phyloP scores from a whole-genome alignment of 2,329 filamentous ascomycete genomes.

The Sporothrix brasiliensis region DNA sequence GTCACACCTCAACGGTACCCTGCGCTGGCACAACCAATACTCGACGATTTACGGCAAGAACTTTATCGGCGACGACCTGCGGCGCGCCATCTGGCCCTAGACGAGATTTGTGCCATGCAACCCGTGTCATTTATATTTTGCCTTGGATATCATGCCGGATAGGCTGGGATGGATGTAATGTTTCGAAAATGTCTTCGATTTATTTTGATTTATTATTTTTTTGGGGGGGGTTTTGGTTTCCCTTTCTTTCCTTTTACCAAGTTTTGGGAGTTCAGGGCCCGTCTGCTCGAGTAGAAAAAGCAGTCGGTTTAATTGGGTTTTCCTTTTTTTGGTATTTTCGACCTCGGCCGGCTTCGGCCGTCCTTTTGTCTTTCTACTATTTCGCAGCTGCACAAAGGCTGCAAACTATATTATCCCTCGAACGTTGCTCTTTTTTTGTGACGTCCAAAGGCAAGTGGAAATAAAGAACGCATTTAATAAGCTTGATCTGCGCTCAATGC shows the following conservation, averaged over 20 bases:
- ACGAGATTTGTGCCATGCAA: not conserved
- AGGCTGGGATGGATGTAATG: not conserved
- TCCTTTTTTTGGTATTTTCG: not conserved
- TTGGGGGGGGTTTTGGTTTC: too few relatives aligned
- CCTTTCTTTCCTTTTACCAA: not conserved
- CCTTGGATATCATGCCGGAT: not conserved
- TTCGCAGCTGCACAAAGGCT: not conserved
- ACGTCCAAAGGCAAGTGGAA: not conserved
- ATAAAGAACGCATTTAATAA: not conserved
- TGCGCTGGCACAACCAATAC: conserved; percentile 44
- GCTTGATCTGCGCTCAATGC: not conserved
- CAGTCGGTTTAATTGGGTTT: conserved; percentile 5
- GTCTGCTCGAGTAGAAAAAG: not conserved
- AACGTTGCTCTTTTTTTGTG: not conserved
- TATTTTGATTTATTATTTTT: not conserved
- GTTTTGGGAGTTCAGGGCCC: not conserved
- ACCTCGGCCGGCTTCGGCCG: too few relatives aligned
- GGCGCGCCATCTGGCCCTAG: conserved; percentile 41
- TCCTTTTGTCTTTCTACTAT: not conserved
- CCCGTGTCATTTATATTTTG: not conserved
- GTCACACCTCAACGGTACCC: conserved; percentile 31
- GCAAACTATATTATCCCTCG: not conserved
- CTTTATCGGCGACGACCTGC: conserved; percentile 34
- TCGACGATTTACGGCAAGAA: conserved; percentile 42
- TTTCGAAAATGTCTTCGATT: not conserved